These are phyloP conservation scores for Cinnamomum micranthum DNA, from an alignment of 164 flowering plant genomes.

Conservation along the genomic window DNA sequence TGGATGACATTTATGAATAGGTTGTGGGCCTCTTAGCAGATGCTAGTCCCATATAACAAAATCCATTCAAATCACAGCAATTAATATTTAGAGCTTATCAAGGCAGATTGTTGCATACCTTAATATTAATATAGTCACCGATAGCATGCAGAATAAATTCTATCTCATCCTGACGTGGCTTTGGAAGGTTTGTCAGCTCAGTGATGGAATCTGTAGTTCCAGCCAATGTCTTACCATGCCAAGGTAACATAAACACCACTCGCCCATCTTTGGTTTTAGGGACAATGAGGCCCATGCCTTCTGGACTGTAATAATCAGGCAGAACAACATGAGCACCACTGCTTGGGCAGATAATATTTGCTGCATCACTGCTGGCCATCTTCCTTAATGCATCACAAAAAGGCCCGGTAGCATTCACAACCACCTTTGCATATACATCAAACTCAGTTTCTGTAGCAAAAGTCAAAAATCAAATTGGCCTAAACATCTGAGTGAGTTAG, in stretches of 20 bases:
- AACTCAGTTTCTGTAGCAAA: constrained; percentile 76
- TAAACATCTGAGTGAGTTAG: no score
- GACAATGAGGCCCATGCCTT: constrained; percentile 98
- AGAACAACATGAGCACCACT: constrained; percentile 96
- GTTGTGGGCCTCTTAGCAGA: no score
- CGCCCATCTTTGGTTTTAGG: constrained; percentile 99
- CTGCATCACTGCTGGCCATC: constrained; percentile 71
- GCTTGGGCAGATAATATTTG: constrained; percentile 83
- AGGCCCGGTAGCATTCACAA: constrained; percentile 97
- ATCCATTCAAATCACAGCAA: no score
- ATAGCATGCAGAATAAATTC: constrained; percentile 91
- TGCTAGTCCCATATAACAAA: no score
- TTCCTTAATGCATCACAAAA: constrained; percentile 91
- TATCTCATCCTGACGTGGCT: constrained; percentile 97
- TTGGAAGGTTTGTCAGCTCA: constrained; percentile 79
- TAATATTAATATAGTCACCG: constrained; percentile 86
- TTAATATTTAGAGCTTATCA: no score
- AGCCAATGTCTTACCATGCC: constrained; percentile 96
- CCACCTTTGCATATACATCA: constrained; percentile 83
- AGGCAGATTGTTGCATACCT: constrained; percentile 38
- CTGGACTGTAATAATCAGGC: constrained; percentile 98
- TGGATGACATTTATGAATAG: no score
- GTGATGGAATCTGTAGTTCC: constrained; percentile 95
- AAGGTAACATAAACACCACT: constrained; percentile 95
- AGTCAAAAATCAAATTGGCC: no score